Evolutionary conservation across 257 asterid genomes (phyloP).

Genomic region (Orobanche coerulescens): DNA sequence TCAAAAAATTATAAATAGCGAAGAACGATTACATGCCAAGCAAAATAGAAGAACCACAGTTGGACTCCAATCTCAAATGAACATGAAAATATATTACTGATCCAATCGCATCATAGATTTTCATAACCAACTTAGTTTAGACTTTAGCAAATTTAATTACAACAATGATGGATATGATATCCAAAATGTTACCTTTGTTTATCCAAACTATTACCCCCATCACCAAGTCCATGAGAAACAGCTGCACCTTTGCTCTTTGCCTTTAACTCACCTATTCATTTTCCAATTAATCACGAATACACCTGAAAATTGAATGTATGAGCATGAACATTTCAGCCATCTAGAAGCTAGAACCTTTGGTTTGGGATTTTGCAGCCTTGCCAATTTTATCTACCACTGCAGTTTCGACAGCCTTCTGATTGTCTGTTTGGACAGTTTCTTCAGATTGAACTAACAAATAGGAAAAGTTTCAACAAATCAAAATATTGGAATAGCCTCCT

Average conservation of each 20-base stretch:
- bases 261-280: constrained; percentile 26
- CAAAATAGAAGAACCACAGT: background rate
- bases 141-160: constrained; percentile 1
- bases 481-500: background rate
- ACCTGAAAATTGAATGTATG: background rate
- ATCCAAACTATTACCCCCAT: constrained; percentile 38
- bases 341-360: constrained; percentile 41
- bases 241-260: constrained; percentile 26
- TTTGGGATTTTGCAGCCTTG: constrained; percentile 29
- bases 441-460: constrained; percentile 31
- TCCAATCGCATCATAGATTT: background rate
- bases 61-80: background rate
- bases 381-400: constrained; percentile 30
- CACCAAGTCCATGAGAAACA: constrained; percentile 29
- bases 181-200: constrained; percentile 58
- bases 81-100: background rate
- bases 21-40: background rate
- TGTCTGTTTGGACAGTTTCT: constrained; percentile 24
- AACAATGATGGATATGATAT: constrained; percentile 7
- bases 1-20: background rate
- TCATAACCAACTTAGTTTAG: background rate
- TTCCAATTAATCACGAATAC: constrained; percentile 1
- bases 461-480: background rate
- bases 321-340: constrained; percentile 3
- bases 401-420: constrained; percentile 1